These are phyloP conservation scores for Plasmodium yoelii DNA, from an alignment of 169 alveolate genomes.

Conservation along the genomic window DNA sequence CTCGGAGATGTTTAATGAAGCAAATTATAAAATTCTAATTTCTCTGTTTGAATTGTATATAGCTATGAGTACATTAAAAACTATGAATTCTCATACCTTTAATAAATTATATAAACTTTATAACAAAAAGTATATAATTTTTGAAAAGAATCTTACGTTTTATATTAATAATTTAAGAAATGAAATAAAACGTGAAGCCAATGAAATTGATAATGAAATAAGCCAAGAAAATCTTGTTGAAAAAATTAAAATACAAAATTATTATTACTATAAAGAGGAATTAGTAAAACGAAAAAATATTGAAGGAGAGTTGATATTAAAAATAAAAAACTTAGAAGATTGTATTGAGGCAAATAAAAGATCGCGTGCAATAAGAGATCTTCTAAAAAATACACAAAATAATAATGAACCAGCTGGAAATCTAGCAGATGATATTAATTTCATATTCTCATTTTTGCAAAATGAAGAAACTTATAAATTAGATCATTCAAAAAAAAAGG, in stretches of 20 bases:
- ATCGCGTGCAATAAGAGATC: constrained; percentile 28
- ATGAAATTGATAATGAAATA: constrained; percentile 59
- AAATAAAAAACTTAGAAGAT: constrained; percentile 41
- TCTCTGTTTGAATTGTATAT: constrained; percentile 69
- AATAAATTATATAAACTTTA: constrained; percentile 47
- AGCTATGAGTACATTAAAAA: constrained; percentile 55
- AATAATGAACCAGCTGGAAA: constrained; percentile 8
- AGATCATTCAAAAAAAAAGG: constrained; percentile 54
- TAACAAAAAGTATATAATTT: constrained; percentile 40
- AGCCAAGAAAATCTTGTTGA: constrained; percentile 27
- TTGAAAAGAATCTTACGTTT: constrained; percentile 39
- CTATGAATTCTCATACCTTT: constrained; percentile 29
- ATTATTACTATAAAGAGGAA: constrained; percentile 74
- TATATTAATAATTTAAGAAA: constrained; percentile 58
- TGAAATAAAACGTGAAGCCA: constrained; percentile 63
- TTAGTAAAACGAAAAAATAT: constrained; percentile 55
- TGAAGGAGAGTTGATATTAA: constrained; percentile 39
- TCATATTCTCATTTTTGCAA: constrained; percentile 39
- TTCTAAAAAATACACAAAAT: constrained; percentile 10
- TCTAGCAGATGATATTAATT: constrained; percentile 37
- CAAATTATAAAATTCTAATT: constrained; percentile 34
- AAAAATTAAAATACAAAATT: constrained; percentile 36
- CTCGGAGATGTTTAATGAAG: constrained; percentile 73
- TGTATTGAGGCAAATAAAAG: constrained; percentile 63
- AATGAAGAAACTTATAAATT: constrained; percentile 63